These are phyloP conservation scores for Coniochaeta sp. DNA, from an alignment of 2,329 filamentous ascomycete species.

Conservation along the genomic window DNA sequence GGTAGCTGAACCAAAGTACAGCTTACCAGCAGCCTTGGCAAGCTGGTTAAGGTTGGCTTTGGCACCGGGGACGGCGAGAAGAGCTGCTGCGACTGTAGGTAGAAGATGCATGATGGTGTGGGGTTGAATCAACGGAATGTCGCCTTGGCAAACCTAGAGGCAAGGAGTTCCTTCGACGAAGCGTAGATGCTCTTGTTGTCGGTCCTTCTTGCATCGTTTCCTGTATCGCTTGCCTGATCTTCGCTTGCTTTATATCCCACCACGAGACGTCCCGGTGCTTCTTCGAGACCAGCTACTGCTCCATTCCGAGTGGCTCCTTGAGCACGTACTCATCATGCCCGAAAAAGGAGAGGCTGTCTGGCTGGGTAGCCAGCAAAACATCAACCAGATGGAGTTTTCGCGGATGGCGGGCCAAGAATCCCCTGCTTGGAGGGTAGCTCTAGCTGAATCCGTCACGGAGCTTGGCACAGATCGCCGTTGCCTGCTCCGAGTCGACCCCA, in stretches of 20 bases:
- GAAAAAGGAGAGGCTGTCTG: neutral
- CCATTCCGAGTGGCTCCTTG: neutral
- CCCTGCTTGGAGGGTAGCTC: neutral
- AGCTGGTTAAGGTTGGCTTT: slow-evolving; percentile 38
- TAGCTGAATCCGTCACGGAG: neutral
- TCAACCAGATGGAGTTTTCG: neutral
- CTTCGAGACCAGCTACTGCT: neutral
- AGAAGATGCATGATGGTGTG: slow-evolving; percentile 10
- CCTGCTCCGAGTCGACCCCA: neutral
- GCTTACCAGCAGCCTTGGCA: slow-evolving; percentile 45
- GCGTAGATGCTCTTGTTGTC: neutral
- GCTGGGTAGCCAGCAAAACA: neutral
- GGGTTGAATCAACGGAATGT: neutral
- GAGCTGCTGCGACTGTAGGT: slow-evolving; percentile 9
- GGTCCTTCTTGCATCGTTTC: neutral
- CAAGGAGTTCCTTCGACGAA: neutral
- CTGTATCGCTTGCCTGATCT: neutral
- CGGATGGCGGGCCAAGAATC: neutral
- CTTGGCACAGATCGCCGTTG: neutral
- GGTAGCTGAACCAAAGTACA: slow-evolving; percentile 59
- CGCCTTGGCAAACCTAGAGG: neutral
- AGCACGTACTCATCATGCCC: neutral
- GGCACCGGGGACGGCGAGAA: slow-evolving; percentile 14
- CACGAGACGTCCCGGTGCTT: neutral
- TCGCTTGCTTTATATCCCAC: neutral